Percentiles rank a stretch among this genome's conserved stretches.
Evolutionary conservation across 169 alveolate species (phyloP).

Genomic region (Plasmodium inui): DNA sequence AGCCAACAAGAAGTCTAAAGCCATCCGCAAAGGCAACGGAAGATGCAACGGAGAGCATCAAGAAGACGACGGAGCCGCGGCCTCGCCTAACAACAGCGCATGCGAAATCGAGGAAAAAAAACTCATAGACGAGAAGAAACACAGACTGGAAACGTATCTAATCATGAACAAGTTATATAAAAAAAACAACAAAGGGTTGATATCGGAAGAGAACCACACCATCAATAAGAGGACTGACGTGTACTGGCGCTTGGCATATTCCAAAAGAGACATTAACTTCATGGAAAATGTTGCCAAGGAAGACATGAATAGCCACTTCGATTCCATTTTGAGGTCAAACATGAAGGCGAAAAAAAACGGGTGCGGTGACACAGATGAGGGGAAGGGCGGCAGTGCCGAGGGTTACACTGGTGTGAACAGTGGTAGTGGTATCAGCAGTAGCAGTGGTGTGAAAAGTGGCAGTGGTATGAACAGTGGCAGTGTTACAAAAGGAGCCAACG

Average conservation of each 20-base stretch:
- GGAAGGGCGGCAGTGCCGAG: not conserved
- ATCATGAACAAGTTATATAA: conserved; percentile 61
- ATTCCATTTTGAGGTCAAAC: not conserved
- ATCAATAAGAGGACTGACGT: conserved; percentile 53
- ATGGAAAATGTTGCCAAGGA: conserved; percentile 11
- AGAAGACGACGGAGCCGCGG: not conserved
- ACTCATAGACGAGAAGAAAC: conserved; percentile 39
- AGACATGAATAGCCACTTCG: conserved; percentile 12
- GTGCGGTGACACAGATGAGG: not conserved
- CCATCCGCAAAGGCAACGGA: not conserved
- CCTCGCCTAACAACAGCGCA: not conserved
- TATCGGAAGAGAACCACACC: conserved; percentile 44
- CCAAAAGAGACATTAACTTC: conserved; percentile 21
- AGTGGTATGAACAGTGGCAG: not conserved
- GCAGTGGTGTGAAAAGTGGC: not conserved
- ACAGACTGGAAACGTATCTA: conserved; percentile 43
- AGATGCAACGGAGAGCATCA: not conserved
- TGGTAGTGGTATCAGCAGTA: not conserved
- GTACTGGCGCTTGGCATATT: conserved; percentile 59
- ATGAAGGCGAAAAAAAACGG: conserved; percentile 4
- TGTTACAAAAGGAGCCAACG: not conserved
- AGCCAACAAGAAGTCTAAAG: not conserved
- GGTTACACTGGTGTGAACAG: not conserved
- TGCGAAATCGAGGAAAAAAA: not conserved
- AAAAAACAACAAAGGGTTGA: conserved; percentile 24